These are phyloP conservation scores for Aspergillus ochraceus DNA, from an alignment of 2,329 filamentous ascomycete genomes.

Conservation along the genomic window DNA sequence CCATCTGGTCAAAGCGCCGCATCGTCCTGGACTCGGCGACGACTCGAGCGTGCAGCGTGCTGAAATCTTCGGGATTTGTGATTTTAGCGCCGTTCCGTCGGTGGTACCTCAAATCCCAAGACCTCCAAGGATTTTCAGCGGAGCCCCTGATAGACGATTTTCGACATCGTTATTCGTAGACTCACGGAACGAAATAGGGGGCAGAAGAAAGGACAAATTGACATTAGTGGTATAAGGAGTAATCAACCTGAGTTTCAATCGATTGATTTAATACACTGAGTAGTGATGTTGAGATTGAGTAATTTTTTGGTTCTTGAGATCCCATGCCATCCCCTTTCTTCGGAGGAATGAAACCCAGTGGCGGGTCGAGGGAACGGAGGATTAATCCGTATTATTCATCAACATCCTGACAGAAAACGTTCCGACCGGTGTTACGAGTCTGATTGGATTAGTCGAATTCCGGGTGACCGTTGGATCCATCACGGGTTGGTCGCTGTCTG, in stretches of 20 bases:
- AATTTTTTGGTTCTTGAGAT: background rate
- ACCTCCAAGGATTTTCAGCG: conserved; percentile 4
- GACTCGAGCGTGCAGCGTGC: background rate
- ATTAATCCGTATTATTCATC: conserved; percentile 9
- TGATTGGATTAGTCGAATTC: conserved; percentile 16
- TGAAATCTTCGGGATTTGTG: conserved; percentile 9
- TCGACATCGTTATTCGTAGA: background rate
- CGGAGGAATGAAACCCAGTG: background rate
- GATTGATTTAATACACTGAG: background rate
- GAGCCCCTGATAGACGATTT: conserved; percentile 1
- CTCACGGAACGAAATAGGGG: no score
- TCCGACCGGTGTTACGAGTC: conserved; percentile 11
- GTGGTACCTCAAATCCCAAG: background rate
- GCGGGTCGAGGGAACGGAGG: background rate
- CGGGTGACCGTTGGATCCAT: conserved; percentile 22
- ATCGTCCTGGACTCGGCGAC: background rate
- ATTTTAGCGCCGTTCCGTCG: conserved; percentile 4
- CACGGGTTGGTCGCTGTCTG: conserved; percentile 16
- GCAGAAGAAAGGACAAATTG: background rate
- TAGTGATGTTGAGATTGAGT: background rate
- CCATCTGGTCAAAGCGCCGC: conserved; percentile 5
- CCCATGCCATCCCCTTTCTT: background rate
- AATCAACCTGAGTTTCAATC: background rate
- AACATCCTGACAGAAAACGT: conserved; percentile 18
- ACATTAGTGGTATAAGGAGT: background rate